These are phyloP conservation scores for Cichorium intybus DNA, from an alignment of 140 eudicot genomes.

Conservation along the genomic window DNA sequence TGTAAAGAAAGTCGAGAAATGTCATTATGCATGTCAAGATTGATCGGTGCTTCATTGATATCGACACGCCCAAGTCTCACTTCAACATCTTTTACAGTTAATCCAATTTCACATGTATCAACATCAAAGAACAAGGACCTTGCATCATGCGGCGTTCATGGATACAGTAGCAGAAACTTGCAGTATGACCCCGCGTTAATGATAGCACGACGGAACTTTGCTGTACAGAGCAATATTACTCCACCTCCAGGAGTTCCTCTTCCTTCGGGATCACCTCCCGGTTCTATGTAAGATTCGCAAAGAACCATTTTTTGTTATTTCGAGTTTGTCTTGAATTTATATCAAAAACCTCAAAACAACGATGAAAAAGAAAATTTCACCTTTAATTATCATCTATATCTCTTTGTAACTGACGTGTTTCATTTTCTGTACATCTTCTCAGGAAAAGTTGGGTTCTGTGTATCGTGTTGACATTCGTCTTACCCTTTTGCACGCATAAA, in stretches of 20 bases:
- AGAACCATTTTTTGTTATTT: background rate
- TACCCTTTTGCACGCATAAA: slow-evolving; percentile 58
- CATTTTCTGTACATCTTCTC: background rate
- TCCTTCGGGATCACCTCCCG: slow-evolving; percentile 47
- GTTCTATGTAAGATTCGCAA: slow-evolving; percentile 32
- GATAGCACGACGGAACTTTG: slow-evolving; percentile 8
- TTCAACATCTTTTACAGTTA: background rate
- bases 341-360: background rate
- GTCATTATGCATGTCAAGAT: slow-evolving; percentile 23
- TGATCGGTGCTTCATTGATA: background rate
- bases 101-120: background rate
- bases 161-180: slow-evolving; percentile 6
- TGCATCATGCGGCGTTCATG: background rate
- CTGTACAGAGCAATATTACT: slow-evolving; percentile 18
- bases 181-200: slow-evolving; percentile 14
- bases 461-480: slow-evolving; percentile 41
- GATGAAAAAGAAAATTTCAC: background rate
- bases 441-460: slow-evolving; percentile 57
- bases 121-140: slow-evolving; percentile 2
- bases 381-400: background rate
- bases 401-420: background rate
- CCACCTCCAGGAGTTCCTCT: slow-evolving; percentile 35
- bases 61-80: background rate
- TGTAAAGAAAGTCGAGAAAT: background rate
- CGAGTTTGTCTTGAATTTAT: background rate